phyloP scores from a whole-genome alignment of 441 rosid genomes.

The Euphorbia neoarborescens region DNA sequence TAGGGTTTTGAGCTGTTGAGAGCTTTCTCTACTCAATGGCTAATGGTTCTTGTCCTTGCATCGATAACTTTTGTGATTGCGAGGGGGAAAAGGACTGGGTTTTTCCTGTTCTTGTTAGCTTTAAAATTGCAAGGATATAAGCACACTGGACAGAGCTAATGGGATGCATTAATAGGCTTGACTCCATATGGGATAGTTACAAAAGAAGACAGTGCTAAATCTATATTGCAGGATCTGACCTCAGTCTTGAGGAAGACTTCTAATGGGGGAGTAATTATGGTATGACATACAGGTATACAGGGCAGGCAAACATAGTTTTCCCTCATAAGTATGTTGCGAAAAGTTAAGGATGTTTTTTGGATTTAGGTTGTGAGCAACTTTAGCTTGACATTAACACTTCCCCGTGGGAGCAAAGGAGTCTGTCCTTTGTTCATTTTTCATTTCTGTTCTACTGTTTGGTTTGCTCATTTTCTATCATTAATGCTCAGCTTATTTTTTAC shows the following conservation, averaged over 20 bases:
- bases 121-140: background rate
- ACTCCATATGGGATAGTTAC: background rate
- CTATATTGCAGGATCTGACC: background rate
- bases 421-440: background rate
- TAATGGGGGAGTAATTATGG: background rate
- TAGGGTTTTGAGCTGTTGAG: background rate
- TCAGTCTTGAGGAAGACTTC: background rate
- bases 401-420: background rate
- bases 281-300: background rate
- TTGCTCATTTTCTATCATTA: background rate
- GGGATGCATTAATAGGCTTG: background rate
- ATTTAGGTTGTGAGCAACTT: background rate
- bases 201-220: too few relatives aligned
- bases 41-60: background rate
- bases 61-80: background rate
- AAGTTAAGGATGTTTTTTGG: background rate
- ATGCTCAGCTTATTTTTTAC: background rate
- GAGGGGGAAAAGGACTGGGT: background rate
- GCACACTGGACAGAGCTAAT: background rate
- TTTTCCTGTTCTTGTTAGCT: background rate
- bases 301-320: background rate
- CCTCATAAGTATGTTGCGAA: background rate
- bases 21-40: background rate
- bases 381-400: background rate
- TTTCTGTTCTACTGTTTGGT: background rate